Percentiles rank a stretch among this genome's conserved stretches.
These are phyloP conservation scores for Fusarium sp. DNA, from an alignment of 2,329 filamentous ascomycete species.

Conservation along the genomic window DNA sequence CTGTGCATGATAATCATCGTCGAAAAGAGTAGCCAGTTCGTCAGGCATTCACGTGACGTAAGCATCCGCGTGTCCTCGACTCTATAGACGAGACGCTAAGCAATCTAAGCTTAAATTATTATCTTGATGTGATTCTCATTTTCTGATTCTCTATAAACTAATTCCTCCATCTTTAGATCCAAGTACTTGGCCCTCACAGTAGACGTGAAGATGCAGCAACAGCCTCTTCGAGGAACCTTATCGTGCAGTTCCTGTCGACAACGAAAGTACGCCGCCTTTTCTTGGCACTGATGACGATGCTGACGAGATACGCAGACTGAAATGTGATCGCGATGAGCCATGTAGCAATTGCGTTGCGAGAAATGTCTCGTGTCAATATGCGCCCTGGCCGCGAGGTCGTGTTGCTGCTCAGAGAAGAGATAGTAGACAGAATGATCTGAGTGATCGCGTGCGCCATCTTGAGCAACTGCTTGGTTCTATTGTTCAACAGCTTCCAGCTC, in stretches of 20 bases:
- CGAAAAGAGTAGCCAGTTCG: background rate
- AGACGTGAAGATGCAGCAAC: background rate
- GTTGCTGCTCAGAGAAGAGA: conserved; percentile 1
- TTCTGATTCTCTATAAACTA: background rate
- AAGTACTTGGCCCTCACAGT: rapidly evolving
- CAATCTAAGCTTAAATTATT: conserved; percentile 19
- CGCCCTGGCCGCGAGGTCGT: conserved; percentile 16
- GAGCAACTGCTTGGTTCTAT: conserved; percentile 31
- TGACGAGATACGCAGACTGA: conserved; percentile 5
- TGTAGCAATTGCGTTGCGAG: conserved; percentile 33
- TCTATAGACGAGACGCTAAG: background rate
- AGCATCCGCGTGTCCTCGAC: background rate
- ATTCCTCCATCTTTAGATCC: background rate
- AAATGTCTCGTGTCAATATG: conserved; percentile 26
- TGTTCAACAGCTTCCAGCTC: conserved; percentile 18
- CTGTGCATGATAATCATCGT: background rate
- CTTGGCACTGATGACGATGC: background rate
- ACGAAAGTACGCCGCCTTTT: background rate
- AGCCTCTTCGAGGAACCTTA: conserved; percentile 4
- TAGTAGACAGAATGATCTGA: conserved; percentile 10
- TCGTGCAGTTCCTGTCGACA: conserved; percentile 25
- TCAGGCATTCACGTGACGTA: conserved; percentile 7
- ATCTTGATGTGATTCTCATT: background rate
- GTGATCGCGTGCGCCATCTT: conserved; percentile 23
- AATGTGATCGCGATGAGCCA: conserved; percentile 34